Conservation (phyloP, 2,329 filamentous ascomycete genomes). For the Grosmannia huntii region DNA sequence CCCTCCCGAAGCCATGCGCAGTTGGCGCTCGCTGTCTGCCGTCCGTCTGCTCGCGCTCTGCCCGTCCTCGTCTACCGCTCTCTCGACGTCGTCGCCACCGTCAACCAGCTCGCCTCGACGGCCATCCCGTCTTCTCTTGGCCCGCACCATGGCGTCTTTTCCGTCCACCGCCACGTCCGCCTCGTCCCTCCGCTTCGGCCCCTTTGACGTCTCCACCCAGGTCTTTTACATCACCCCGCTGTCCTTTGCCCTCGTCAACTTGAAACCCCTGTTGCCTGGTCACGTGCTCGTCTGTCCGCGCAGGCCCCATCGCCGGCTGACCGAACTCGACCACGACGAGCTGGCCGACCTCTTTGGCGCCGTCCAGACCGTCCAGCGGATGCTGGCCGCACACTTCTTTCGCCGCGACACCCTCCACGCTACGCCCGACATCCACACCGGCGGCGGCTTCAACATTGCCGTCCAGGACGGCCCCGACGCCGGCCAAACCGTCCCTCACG, state of each 20-base stretch:
- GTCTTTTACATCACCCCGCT: slow-evolving; percentile 75
- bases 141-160: neutral
- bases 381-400: slow-evolving; percentile 52
- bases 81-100: neutral
- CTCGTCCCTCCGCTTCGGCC: slow-evolving; percentile 50
- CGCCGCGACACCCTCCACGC: slow-evolving; percentile 5
- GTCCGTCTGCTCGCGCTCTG: too few species aligned
- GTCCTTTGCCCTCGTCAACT: slow-evolving; percentile 83
- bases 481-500: slow-evolving; percentile 86
- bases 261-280: slow-evolving; percentile 86
- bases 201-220: slow-evolving; percentile 68
- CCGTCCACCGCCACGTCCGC: neutral
- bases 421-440: slow-evolving; percentile 21
- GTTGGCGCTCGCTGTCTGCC: neutral
- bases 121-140: too few species aligned
- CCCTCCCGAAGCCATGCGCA: neutral
- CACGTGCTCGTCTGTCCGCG: slow-evolving; percentile 84
- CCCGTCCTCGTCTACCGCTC: neutral
- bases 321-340: slow-evolving; percentile 59
- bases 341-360: slow-evolving; percentile 74
- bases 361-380: slow-evolving; percentile 68
- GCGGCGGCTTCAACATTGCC: slow-evolving; percentile 72
- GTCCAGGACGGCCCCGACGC: slow-evolving; percentile 88
- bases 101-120: neutral
- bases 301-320: slow-evolving; percentile 55